Evolutionary conservation across 176 grass and related monocot species (phyloP).

Genomic region (Eleusine indica): DNA sequence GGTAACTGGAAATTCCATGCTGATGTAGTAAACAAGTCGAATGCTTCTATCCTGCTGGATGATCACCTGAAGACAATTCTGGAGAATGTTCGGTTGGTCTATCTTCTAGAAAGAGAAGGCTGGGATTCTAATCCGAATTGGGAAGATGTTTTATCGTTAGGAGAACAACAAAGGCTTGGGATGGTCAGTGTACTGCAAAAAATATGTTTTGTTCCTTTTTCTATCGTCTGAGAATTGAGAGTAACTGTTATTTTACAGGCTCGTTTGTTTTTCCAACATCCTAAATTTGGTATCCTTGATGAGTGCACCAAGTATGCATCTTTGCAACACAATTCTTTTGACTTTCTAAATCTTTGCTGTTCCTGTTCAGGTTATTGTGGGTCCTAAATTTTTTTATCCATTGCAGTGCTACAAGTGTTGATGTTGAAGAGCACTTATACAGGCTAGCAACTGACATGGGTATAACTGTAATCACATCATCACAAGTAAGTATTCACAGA

Average conservation of each 20-base stretch:
- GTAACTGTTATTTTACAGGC: constrained; percentile 61
- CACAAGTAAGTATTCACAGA: constrained; percentile 57
- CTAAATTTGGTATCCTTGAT: constrained; percentile 89
- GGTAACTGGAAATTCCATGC: constrained; percentile 1
- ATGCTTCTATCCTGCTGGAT: constrained; percentile 65
- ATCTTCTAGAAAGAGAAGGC: constrained; percentile 96
- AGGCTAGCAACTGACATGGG: constrained; percentile 87
- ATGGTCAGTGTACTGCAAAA: constrained; percentile 62
- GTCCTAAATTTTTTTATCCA: constrained; percentile 30
- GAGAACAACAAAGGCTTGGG: constrained; percentile 95
- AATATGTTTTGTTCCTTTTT: not conserved
- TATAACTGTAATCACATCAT: constrained; percentile 94
- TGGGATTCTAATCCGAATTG: constrained; percentile 94
- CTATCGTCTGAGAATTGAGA: constrained; percentile 14
- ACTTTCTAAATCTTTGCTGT: not conserved
- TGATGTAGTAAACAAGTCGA: constrained; percentile 52
- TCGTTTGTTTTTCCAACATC: constrained; percentile 90
- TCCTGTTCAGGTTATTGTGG: constrained; percentile 12
- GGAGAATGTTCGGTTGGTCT: constrained; percentile 78
- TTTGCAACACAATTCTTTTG: not conserved
- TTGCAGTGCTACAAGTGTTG: constrained; percentile 91
- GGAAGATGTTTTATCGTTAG: constrained; percentile 91
- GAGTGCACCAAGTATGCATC: constrained; percentile 86
- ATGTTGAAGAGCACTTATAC: constrained; percentile 98
- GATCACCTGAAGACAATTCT: constrained; percentile 82